Base-by-base conservation (phyloP, 2,329 filamentous ascomycete species). In the Diaporthe batatas region DNA sequence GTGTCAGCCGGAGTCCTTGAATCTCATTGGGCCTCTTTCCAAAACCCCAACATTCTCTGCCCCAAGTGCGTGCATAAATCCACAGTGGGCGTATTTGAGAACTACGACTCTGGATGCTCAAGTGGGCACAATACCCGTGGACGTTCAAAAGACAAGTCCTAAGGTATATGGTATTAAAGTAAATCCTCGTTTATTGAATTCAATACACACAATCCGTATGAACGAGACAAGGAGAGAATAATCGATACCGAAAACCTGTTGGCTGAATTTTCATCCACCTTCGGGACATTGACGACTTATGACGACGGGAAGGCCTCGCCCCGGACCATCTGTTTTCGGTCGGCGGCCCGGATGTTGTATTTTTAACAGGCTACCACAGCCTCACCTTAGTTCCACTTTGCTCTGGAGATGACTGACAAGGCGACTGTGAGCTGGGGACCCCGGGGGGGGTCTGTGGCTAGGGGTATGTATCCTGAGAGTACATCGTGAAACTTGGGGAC, bases 351-450 rank as follows among this genome's bases (percentile, higher is more conserved):
- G 44, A 36, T 21, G 25, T 6, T 16, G 21, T 16, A 29, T 44
- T 65, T 51, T 65, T 3, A 51, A 51, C 23, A 65, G 44, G 44
- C 44, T 29, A 65, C 21, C 59, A 65, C 59, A 65, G 59, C 59
- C 25, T 65, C 51, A 23, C 21, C 12, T 29, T 34, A 65, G 44
- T 36, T 51, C 59, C 59, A 36, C 44, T 51, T 36, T 21, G 6
- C 25, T 23, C 10, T 65, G 44, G 44, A 7, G 29, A 34, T 11
- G 14, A 25, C n/a, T 51, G 44, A 51, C 59, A 65, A 23, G 59
- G 7, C 44, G 29, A 10, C 29, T 21, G 44, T 65, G 29, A 36
- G 29, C 16, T 65, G 47, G 51, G 62, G 29, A 10, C 3, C n/a
- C 32, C 3, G 14, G 23, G 29, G 25, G 47, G 29, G 36, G n/a